Evolutionary conservation across 2,329 filamentous ascomycete genomes (phyloP), one percentile per base, ranked within the genome.

Genomic region (Penicillium griseofulvum): DNA sequence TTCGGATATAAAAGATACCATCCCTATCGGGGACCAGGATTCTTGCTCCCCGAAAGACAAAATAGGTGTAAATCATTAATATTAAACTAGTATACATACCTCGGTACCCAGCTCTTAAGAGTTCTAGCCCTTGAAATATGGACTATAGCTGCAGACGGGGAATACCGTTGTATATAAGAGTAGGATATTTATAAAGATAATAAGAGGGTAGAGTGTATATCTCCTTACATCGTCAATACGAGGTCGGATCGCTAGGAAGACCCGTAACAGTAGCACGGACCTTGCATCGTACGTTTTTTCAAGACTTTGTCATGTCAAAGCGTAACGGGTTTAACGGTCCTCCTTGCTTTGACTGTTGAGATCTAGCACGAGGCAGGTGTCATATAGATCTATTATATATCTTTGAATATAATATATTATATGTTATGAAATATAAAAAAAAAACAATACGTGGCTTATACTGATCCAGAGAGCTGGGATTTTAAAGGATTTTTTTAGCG

Each of bases 41-140:
- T 37, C 6, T 19, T 17, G 1, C 53, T 62, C 54, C 62, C 62
- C 57, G 63, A 57, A 28, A 26, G 44, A 14, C 28, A 24, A 2
- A 26, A 24, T 33, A 7, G 19, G 8, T 37, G 61, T 56, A 61
- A 59, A 65, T 63, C 22, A 22, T 22, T 22, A 22, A 22, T 22
- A 22, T 22, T 22, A 22, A 22, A 3, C 22, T 22, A n/a, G n/a
- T n/a, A n/a, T n/a, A n/a, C n/a, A n/a, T n/a, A 22, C 22, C 22
- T 22, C 2, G 22, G 22, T 22, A 22, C 22, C 22, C 22, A 22
- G 22, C 22, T n/a, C n/a, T n/a, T n/a, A n/a, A n/a, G n/a, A n/a
- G 56, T 55, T 61, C 57, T 56, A 56, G 56, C 55, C 55, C 50
- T 62, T 59, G 43, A 11, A 42, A 59, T 39, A 48, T 37, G 54